Percentiles rank a stretch among this genome's conserved stretches.
phyloP scores from a whole-genome alignment of 2,329 filamentous ascomycete species.

The Magnaporthales sp. region DNA sequence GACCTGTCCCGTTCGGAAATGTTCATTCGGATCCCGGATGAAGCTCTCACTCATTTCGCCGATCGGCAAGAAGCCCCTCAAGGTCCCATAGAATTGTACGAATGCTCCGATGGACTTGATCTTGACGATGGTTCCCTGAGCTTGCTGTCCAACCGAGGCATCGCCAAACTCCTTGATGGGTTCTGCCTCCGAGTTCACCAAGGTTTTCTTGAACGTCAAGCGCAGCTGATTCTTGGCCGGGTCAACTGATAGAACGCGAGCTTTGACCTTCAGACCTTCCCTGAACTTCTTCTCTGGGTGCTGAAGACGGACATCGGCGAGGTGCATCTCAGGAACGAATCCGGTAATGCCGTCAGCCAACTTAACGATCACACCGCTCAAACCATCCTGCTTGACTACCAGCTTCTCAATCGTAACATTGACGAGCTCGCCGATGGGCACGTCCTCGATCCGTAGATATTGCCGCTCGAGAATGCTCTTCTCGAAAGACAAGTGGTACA shows the following conservation, averaged over 20 bases:
- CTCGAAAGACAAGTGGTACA: slow-evolving; percentile 81
- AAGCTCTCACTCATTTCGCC: slow-evolving; percentile 98
- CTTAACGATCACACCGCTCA: slow-evolving; percentile 73
- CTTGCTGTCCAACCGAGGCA: slow-evolving; percentile 65
- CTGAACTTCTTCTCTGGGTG: slow-evolving; percentile 96
- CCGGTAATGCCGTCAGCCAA: slow-evolving; percentile 81
- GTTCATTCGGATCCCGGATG: slow-evolving; percentile 79
- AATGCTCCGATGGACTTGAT: slow-evolving; percentile 71
- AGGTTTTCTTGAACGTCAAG: slow-evolving; percentile 86
- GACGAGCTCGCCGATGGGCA: slow-evolving; percentile 71
- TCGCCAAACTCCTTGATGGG: slow-evolving; percentile 71
- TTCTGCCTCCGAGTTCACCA: slow-evolving; percentile 81
- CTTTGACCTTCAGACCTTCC: slow-evolving; percentile 76
- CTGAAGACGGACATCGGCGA: slow-evolving; percentile 79
- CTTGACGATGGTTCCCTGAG: slow-evolving; percentile 80
- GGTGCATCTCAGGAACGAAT: slow-evolving; percentile 79
- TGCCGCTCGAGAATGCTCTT: slow-evolving; percentile 74
- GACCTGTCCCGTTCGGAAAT: slow-evolving; percentile 86
- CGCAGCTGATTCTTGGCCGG: slow-evolving; percentile 68
- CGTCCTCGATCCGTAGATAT: slow-evolving; percentile 86
- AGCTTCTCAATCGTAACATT: slow-evolving; percentile 80
- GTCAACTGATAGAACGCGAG: slow-evolving; percentile 75
- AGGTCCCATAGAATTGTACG: slow-evolving; percentile 81
- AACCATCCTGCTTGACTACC: slow-evolving; percentile 66
- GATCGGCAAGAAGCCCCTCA: slow-evolving; percentile 82